Base-by-base conservation (phyloP, 1,284 basidiomycete genomes). In the Amylostereum areolatum region DNA sequence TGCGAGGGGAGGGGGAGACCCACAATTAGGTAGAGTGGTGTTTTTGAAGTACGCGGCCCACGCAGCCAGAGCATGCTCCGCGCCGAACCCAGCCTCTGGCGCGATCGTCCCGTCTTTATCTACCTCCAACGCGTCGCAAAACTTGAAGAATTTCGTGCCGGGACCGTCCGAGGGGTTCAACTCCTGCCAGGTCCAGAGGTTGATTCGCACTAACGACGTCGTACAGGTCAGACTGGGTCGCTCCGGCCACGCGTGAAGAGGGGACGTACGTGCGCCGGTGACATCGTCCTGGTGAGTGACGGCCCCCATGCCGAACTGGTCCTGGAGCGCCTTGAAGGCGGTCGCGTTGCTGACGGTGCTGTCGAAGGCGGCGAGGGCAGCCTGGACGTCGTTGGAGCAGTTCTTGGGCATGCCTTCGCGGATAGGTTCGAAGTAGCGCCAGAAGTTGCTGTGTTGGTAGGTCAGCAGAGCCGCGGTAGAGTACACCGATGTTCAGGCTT, bases 121-220 rank as follows among this genome's bases (percentile, higher is more conserved):
- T 27, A 85, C 81, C 62, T 89, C 85, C 0, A 89, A 67, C 0
- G 83, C 81, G 57, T 89, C 84, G 54, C 86, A 89, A 64, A 88
- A 89, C 12, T 73, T 43, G 64, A 71, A 82, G 66, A 89, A 89
- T 29, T 63, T 53, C 3, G 60, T 55, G 5, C 64, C 68, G 4
- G 68, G 59, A 3, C 68, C 69, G 1, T 67, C 65, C 4, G 68
- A 69, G 1, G 77, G 74, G 45, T 77, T 74, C 7, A 84, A 61
- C 18, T 63, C 65, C 57, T 85, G 83, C 82, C 83, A 86, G 52
- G 59, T 73, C 63, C 55, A 74, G 53, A 66, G 67, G 59, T 66
- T 83, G 68, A 77, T 73, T 54, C 80, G 75, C 35, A 85, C 80
- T 66, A 68, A 67, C n/a, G n/a, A 39, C 34, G n/a, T 7, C 12